Base-by-base conservation (phyloP, 2,329 filamentous ascomycete species). In the Epichloe aotearoae region DNA sequence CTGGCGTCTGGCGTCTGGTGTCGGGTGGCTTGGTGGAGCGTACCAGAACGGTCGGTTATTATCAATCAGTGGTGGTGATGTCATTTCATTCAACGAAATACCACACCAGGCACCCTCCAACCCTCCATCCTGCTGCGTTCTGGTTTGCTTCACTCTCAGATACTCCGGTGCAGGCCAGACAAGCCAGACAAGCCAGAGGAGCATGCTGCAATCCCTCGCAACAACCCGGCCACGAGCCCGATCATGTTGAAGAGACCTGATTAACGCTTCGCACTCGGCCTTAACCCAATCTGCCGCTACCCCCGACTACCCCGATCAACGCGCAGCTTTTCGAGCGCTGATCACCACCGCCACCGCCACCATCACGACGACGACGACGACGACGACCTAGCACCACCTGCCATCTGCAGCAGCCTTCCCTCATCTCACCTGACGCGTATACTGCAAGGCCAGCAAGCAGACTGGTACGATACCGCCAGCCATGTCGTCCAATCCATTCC, bases 401-500 rank as follows among this genome's bases (percentile, higher is more conserved):
- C 30, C 30, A 30, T 41, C 10, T 15, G 19, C 19, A n/a, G 12
- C 19, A 17, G 26, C 46, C 20, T 42, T 14, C 12, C 14, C 8
- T 15, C 23, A 17, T 6, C 42, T 30, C 30, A 30, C 10, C 30
- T 4, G 3, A 30, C 15, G 19, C 11, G 10, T 15, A 23, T 36
- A 46, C 17, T n/a, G 8, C 44, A 12, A 48, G 23, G 36, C 48
- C 30, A 26, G 12, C 10, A 19, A 5, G n/a, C n/a, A 47, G 39
- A 42, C 36, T 14, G 2, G 19, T 11, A 19, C 12, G 8, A 20
- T 17, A 37, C 2, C 26, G n/a, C 14, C 43, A 46, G 41, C 36
- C 50, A 56, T 57, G 54, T 59, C 56, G 48, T 58, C 58, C 46
- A 60, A 60, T 26, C 58, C 58, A 15, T 60, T 60, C 37, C 57